Percentiles rank a stretch among this genome's conserved stretches.
These are phyloP conservation scores for Rauvolfia tetraphylla DNA, from an alignment of 257 asterid genomes.

Conservation along the genomic window DNA sequence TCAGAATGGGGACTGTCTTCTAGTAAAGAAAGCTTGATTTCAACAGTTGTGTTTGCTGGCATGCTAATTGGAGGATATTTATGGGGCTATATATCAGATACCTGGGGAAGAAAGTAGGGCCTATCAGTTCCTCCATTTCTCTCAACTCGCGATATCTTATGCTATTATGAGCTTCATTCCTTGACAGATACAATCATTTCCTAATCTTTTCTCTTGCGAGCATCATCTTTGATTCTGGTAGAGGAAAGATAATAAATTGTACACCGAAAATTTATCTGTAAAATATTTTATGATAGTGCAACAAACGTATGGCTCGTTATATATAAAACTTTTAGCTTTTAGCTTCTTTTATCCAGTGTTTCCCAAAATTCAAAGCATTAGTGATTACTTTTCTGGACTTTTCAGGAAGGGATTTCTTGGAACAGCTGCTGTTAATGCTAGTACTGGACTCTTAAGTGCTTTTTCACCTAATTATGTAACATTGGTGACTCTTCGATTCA, in stretches of 20 bases:
- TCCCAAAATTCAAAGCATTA: background rate
- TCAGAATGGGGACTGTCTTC: constrained; percentile 70
- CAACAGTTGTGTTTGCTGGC: constrained; percentile 73
- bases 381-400: constrained; percentile 10
- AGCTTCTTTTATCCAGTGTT: constrained; percentile 13
- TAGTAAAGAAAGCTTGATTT: constrained; percentile 57
- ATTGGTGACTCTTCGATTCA: constrained; percentile 33
- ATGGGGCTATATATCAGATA: constrained; percentile 69
- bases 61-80: constrained; percentile 67
- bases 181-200: no score
- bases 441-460: constrained; percentile 64
- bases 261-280: background rate
- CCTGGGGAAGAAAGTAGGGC: constrained; percentile 62
- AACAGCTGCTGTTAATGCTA: constrained; percentile 46
- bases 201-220: background rate
- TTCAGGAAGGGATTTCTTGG: constrained; percentile 65
- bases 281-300: background rate
- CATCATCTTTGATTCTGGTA: background rate
- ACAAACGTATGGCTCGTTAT: background rate
- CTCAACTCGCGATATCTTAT: background rate
- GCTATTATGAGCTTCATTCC: constrained; percentile 7
- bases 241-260: background rate
- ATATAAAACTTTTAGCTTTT: background rate
- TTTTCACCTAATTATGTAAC: constrained; percentile 49
- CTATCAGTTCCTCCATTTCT: constrained; percentile 5